phyloP scores from a whole-genome alignment of 345 rosid species.

The Brassica nigra region DNA sequence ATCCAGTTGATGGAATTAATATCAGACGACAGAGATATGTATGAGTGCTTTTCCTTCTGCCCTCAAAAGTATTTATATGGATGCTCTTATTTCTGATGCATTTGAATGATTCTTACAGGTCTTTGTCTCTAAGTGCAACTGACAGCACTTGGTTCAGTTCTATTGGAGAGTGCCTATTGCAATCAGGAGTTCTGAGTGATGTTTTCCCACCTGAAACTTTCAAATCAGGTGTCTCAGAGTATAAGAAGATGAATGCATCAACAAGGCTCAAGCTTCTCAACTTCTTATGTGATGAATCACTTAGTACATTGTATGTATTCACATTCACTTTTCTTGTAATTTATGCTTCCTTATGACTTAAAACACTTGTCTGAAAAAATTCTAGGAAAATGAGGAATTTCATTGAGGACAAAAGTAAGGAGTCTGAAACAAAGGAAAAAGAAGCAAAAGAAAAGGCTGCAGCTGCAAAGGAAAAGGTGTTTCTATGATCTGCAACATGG shows the following conservation, averaged over 20 bases:
- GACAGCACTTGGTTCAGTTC: constrained; percentile 57
- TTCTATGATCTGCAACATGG: not conserved
- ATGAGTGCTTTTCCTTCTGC: constrained; percentile 22
- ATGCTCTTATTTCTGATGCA: not conserved
- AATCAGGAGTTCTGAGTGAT: constrained; percentile 39
- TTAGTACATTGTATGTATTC: constrained; percentile 39
- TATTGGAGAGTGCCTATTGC: constrained; percentile 45
- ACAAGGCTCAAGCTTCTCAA: constrained; percentile 50
- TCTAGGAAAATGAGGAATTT: constrained; percentile 7
- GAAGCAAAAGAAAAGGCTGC: constrained; percentile 28
- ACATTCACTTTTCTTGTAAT: not conserved
- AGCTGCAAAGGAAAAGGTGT: constrained; percentile 67
- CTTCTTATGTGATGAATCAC: constrained; percentile 59
- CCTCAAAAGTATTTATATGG: not conserved
- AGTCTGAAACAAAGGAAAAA: constrained; percentile 11
- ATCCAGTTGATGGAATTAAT: constrained; percentile 55
- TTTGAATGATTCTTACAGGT: constrained; percentile 39
- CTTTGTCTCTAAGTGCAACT: constrained; percentile 48
- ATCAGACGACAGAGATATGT: constrained; percentile 57
- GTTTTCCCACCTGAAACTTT: constrained; percentile 37
- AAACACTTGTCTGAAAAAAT: not conserved
- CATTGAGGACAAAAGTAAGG: constrained; percentile 34
- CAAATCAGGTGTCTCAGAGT: constrained; percentile 40
- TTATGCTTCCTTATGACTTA: not conserved
- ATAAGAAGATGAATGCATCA: constrained; percentile 38